Evolutionary conservation across 2,329 filamentous ascomycete species (phyloP).

Genomic region (Sclerotinia sclerotiorum): DNA sequence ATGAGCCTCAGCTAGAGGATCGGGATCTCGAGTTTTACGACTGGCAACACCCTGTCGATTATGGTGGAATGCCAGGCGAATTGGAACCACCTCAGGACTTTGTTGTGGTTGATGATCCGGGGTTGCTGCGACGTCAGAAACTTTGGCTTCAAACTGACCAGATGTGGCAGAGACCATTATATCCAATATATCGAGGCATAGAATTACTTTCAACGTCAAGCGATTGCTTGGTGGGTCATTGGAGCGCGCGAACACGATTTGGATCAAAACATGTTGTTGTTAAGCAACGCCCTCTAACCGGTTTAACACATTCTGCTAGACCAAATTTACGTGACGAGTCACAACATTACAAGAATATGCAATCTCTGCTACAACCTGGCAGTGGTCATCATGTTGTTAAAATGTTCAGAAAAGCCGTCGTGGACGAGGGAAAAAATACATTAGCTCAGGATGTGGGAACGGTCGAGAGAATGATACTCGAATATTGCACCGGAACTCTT

Average conservation of each 20-base stretch:
- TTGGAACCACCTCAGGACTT: neutral
- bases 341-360: neutral
- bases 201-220: neutral
- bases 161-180: neutral
- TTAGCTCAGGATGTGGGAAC: neutral
- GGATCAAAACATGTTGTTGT: neutral
- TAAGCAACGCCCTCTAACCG: neutral
- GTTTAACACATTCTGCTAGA: neutral
- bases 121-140: neutral
- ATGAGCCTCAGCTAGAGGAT: neutral
- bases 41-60: neutral
- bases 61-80: neutral
- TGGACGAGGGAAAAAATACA: neutral
- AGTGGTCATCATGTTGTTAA: neutral
- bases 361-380: neutral
- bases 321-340: neutral
- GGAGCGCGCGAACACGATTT: neutral
- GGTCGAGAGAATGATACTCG: neutral
- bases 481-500: neutral
- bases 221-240: neutral
- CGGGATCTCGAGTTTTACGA: slow-evolving; percentile 4
- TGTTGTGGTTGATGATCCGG: neutral
- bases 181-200: neutral
- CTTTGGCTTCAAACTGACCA: neutral
- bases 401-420: neutral